A percentile compares a stretch with the other conserved stretches of the same genome.
Evolutionary conservation across 805 yeast species (phyloP).

Genomic region (Metschnikowia santaceciliae): DNA sequence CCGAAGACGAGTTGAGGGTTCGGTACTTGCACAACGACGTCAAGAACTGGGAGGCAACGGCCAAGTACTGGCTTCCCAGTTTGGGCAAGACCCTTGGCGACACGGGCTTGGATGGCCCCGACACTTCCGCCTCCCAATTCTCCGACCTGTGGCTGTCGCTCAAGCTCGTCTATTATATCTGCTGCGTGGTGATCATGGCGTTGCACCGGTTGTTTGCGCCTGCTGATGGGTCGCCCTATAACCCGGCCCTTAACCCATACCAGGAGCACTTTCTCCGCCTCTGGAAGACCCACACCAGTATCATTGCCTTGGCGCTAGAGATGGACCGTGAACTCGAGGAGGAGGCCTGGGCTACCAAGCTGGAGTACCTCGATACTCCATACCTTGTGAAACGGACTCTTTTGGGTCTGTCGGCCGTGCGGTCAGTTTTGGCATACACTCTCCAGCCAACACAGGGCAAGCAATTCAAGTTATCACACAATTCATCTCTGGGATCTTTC

Average conservation of each 20-base stretch:
- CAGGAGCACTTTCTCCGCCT: slow-evolving; percentile 50
- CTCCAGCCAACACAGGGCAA: slow-evolving; percentile 37
- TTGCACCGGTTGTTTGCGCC: slow-evolving; percentile 31
- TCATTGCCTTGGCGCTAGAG: slow-evolving; percentile 57
- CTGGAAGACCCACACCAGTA: slow-evolving; percentile 65
- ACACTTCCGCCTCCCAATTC: slow-evolving; percentile 16
- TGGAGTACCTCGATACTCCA: slow-evolving; percentile 28
- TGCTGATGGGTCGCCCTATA: slow-evolving; percentile 24
- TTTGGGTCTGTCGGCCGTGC: slow-evolving; percentile 60
- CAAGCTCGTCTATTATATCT: slow-evolving; percentile 28
- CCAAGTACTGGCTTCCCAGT: slow-evolving; percentile 27
- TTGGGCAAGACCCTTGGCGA: slow-evolving; percentile 3
- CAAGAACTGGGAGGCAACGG: slow-evolving; percentile 22
- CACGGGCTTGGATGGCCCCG: slow-evolving; percentile 4
- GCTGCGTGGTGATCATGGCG: slow-evolving; percentile 30
- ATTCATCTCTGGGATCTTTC: background rate
- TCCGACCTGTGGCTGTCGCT: slow-evolving; percentile 11
- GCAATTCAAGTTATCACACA: slow-evolving; percentile 22
- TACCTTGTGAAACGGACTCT: slow-evolving; percentile 33
- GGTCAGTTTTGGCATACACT: slow-evolving; percentile 59
- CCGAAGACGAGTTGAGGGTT: slow-evolving; percentile 41
- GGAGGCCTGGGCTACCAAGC: slow-evolving; percentile 24
- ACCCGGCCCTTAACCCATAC: slow-evolving; percentile 58
- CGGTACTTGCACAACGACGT: slow-evolving; percentile 39
- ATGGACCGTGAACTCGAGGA: slow-evolving; percentile 37